Percentiles rank a stretch among this genome's conserved stretches.
Evolutionary conservation across 2,329 filamentous ascomycete species (phyloP).

Genomic region (Juglanconis sp.): DNA sequence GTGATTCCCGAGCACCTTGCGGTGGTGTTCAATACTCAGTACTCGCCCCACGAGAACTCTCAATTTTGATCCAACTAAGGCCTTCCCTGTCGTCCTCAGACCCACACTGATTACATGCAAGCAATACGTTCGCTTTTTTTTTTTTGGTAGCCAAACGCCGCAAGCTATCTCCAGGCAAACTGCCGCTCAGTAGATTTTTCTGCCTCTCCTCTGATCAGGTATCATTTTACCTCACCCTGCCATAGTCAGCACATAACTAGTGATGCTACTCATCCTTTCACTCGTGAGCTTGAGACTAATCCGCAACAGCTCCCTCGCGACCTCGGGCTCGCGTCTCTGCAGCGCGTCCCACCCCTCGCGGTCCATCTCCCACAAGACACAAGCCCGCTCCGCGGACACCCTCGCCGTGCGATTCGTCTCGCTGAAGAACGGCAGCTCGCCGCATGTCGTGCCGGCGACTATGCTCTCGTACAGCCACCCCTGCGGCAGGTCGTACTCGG

Average conservation of each 20-base stretch:
- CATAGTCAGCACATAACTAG: conserved; percentile 51
- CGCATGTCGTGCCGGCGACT: conserved; percentile 89
- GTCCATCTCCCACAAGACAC: conserved; percentile 79
- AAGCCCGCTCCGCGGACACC: conserved; percentile 77
- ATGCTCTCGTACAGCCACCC: conserved; percentile 88
- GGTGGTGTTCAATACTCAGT: no score
- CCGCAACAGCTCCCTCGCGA: conserved; percentile 79
- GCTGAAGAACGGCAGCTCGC: conserved; percentile 93
- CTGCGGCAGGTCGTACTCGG: conserved; percentile 88
- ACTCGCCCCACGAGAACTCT: no score
- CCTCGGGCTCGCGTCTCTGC: conserved; percentile 68
- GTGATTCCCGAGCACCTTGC: no score
- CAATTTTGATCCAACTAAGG: no score
- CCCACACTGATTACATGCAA: neutral
- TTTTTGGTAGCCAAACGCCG: neutral
- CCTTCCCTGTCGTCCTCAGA: neutral
- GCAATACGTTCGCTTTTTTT: neutral
- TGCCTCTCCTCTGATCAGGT: neutral
- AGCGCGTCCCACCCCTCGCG: conserved; percentile 67
- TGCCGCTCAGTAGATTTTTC: neutral
- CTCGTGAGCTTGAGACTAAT: conserved; percentile 91
- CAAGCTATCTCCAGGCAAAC: neutral
- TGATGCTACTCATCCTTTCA: conserved; percentile 78
- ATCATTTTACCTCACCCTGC: conserved; percentile 33
- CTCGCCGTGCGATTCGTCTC: conserved; percentile 85